These are phyloP conservation scores for Neofusicoccum ribis DNA, from an alignment of 2,329 filamentous ascomycete species.

Conservation along the genomic window DNA sequence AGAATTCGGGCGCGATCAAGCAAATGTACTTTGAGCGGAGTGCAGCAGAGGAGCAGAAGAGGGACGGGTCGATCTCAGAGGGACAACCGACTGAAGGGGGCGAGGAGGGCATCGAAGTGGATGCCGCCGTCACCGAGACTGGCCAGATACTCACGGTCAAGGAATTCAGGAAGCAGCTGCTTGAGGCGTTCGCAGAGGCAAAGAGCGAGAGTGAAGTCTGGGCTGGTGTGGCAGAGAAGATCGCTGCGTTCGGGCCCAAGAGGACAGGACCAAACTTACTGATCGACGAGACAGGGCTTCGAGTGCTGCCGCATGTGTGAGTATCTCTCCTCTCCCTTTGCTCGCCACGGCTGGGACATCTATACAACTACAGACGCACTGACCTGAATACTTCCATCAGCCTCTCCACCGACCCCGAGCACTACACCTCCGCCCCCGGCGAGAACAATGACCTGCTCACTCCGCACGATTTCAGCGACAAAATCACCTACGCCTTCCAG, in stretches of 20 bases:
- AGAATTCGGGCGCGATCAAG: slow-evolving; percentile 78
- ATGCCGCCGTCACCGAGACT: slow-evolving; percentile 55
- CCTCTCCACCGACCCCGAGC: slow-evolving; percentile 20
- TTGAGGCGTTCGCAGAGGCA: slow-evolving; percentile 65
- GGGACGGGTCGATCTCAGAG: slow-evolving; percentile 40
- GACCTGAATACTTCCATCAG: neutral
- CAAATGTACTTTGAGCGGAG: slow-evolving; percentile 72
- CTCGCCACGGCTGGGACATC: no score
- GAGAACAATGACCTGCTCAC: slow-evolving; percentile 43
- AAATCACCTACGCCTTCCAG: slow-evolving; percentile 91
- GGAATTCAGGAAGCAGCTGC: slow-evolving; percentile 76
- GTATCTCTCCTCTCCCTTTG: slow-evolving; percentile 25
- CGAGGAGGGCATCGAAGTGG: slow-evolving; percentile 40
- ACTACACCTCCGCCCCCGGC: slow-evolving; percentile 31
- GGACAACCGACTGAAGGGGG: slow-evolving; percentile 52
- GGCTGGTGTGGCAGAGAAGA: slow-evolving; percentile 73
- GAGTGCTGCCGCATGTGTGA: slow-evolving; percentile 44
- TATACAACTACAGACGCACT: neutral
- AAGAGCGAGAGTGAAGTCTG: slow-evolving; percentile 76
- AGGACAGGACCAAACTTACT: slow-evolving; percentile 85
- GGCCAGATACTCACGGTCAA: slow-evolving; percentile 65
- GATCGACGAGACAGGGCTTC: slow-evolving; percentile 70
- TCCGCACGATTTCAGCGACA: slow-evolving; percentile 77
- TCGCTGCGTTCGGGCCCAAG: slow-evolving; percentile 86
- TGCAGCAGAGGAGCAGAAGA: slow-evolving; percentile 46